phyloP scores from a whole-genome alignment of 768 basidiomycete genomes.

The Leccinum boreale region DNA sequence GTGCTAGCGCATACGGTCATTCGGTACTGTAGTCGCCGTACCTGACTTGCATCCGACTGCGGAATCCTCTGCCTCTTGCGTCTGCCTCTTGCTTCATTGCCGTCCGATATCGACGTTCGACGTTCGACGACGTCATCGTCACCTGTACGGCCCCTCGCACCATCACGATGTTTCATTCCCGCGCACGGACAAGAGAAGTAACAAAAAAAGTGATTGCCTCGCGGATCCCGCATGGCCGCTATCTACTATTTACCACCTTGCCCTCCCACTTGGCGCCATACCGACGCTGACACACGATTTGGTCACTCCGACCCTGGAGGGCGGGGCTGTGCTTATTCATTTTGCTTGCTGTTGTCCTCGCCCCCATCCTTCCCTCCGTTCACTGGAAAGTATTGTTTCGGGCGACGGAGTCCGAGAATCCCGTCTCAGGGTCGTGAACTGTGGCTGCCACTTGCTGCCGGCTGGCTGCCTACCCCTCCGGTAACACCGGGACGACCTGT shows the following conservation, averaged over 20 bases:
- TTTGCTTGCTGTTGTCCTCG: slow-evolving; percentile 16
- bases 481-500: background rate
- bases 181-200: slow-evolving; percentile 15
- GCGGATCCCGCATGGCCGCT: slow-evolving; percentile 28
- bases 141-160: slow-evolving; percentile 10
- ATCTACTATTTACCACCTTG: slow-evolving; percentile 3
- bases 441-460: background rate
- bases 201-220: slow-evolving; percentile 14
- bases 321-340: slow-evolving; percentile 15
- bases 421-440: background rate
- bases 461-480: background rate
- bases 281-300: slow-evolving; percentile 11
- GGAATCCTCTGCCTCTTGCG: slow-evolving; percentile 4
- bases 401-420: background rate
- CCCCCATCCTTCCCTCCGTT: background rate
- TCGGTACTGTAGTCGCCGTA: slow-evolving; percentile 10
- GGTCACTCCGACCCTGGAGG: background rate
- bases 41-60: slow-evolving; percentile 21
- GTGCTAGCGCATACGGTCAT: slow-evolving; percentile 2
- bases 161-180: slow-evolving; percentile 29
- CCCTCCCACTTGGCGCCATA: slow-evolving; percentile 7
- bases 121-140: slow-evolving; percentile 22
- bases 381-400: background rate
- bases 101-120: background rate
- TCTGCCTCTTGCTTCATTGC: background rate